phyloP scores from a whole-genome alignment of 768 basidiomycete species.

The Agrocybe praecox region DNA sequence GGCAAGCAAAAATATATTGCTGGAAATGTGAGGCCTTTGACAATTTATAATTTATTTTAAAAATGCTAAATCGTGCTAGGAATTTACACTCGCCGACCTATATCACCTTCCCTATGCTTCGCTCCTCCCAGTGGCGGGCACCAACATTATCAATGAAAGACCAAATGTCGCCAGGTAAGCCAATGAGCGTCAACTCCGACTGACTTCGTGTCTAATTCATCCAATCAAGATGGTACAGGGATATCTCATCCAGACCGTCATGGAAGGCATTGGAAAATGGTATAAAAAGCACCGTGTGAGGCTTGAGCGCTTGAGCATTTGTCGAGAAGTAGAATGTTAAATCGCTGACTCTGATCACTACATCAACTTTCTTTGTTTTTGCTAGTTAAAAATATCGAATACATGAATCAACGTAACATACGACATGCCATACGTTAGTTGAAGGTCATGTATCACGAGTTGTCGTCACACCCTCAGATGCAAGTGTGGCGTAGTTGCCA shows the following conservation, averaged over 20 bases:
- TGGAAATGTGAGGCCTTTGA: conserved; percentile 47
- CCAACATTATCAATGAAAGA: conserved; percentile 32
- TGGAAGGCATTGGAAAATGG: conserved; percentile 7
- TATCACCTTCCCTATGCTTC: conserved; percentile 47
- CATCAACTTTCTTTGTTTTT: no score
- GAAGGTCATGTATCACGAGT: no score
- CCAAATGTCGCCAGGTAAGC: conserved; percentile 39
- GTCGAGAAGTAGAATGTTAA: no score
- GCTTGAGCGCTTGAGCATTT: no score
- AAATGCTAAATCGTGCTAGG: conserved; percentile 24
- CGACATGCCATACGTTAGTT: no score
- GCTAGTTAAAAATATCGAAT: no score
- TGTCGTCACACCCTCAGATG: no score
- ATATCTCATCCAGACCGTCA: conserved; percentile 8
- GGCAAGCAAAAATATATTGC: conserved; percentile 55
- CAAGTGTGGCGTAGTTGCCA: background rate
- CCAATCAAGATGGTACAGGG: conserved; percentile 10
- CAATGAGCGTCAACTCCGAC: background rate
- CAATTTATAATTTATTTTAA: background rate
- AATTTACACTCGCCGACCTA: conserved; percentile 47
- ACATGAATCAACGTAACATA: no score
- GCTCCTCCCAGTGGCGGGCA: conserved; percentile 26
- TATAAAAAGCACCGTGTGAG: background rate
- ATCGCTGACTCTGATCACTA: no score
- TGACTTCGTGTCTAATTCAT: conserved; percentile 25